Conservation (phyloP, 371 early-diverging fungal genomes). For the Sporodiniella umbellata region DNA sequence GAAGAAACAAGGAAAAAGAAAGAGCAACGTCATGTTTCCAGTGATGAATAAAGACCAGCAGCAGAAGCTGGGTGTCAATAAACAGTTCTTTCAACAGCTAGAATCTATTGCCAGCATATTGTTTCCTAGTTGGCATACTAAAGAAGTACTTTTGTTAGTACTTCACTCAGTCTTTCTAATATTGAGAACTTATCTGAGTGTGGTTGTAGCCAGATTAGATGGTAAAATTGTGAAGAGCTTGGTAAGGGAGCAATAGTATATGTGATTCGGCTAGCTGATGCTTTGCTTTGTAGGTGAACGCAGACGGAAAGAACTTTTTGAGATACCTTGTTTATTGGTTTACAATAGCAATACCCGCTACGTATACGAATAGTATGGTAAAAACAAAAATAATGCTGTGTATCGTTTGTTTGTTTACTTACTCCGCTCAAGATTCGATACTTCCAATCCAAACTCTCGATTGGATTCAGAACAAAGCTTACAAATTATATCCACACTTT, state of each 20-base stretch:
- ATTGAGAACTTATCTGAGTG: slow-evolving; percentile 87
- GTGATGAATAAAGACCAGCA: slow-evolving; percentile 4
- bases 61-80: slow-evolving; percentile 61
- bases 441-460: slow-evolving; percentile 89
- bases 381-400: background rate
- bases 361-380: slow-evolving; percentile 96
- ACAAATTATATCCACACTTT: slow-evolving; percentile 77
- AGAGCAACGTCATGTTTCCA: background rate
- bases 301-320: slow-evolving; percentile 31
- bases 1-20: background rate
- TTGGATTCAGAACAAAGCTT: slow-evolving; percentile 83
- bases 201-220: slow-evolving; percentile 91
- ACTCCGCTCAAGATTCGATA: slow-evolving; percentile 59
- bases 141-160: slow-evolving; percentile 76
- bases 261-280: background rate
- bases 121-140: slow-evolving; percentile 68
- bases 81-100: slow-evolving; percentile 68
- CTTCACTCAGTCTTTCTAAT: slow-evolving; percentile 87
- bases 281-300: slow-evolving; percentile 27
- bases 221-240: slow-evolving; percentile 91
- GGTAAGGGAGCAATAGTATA: slow-evolving; percentile 45
- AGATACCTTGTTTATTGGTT: slow-evolving; percentile 86
- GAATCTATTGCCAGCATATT: slow-evolving; percentile 66
- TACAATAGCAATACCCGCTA: slow-evolving; percentile 93
- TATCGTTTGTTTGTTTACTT: background rate